Percentiles rank a stretch among this genome's conserved stretches.
phyloP scores from a whole-genome alignment of 164 flowering plant species.

The Macadamia integrifolia region DNA sequence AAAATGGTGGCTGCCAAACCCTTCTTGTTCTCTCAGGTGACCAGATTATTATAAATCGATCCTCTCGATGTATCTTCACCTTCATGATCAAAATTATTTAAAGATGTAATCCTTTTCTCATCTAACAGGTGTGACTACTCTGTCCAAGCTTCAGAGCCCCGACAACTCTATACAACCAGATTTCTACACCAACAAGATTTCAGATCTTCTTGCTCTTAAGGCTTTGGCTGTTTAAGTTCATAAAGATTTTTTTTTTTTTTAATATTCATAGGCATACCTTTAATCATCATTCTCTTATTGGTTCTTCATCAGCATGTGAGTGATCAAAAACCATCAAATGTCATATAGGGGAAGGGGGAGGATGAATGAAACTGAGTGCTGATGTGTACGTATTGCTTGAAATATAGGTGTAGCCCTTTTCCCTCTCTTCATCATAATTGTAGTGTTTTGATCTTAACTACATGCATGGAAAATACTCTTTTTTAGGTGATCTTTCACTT shows the following conservation, averaged over 20 bases:
- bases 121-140: constrained; percentile 65
- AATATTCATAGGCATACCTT: neutral
- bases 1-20: constrained; percentile 97
- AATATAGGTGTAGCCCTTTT: too few species aligned
- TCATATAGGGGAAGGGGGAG: too few species aligned
- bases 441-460: too few species aligned
- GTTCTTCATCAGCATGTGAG: too few species aligned
- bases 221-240: constrained; percentile 55
- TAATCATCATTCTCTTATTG: too few species aligned
- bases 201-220: constrained; percentile 79
- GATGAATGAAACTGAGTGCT: too few species aligned
- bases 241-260: constrained; percentile 6
- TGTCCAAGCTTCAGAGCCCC: constrained; percentile 78
- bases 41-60: neutral
- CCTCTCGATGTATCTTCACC: neutral
- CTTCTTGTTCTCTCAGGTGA: constrained; percentile 98
- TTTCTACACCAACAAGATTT: constrained; percentile 87
- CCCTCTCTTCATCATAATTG: too few species aligned
- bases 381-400: too few species aligned
- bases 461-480: too few species aligned
- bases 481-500: too few species aligned
- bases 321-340: too few species aligned
- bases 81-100: neutral
- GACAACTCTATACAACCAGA: constrained; percentile 84
- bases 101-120: neutral